phyloP scores from a whole-genome alignment of 1,139 yeast genomes.

The Candida tetrigidarum region DNA sequence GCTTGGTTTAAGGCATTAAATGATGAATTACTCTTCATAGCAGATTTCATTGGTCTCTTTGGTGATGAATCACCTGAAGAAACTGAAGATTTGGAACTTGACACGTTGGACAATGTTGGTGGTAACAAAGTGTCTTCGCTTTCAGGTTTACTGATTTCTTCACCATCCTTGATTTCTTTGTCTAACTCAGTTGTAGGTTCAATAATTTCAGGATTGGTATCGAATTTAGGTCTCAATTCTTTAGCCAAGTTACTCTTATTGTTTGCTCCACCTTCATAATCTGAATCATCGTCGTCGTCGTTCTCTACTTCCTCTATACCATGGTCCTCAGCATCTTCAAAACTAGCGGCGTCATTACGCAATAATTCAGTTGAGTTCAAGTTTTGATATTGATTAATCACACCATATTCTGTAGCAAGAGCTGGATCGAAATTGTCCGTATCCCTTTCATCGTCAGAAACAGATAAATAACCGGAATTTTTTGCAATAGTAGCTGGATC shows the following conservation, averaged over 20 bases:
- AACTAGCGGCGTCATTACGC: slow-evolving; percentile 13
- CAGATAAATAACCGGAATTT: slow-evolving; percentile 4
- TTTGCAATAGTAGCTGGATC: not conserved
- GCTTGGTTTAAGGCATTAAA: slow-evolving; percentile 22
- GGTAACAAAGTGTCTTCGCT: slow-evolving; percentile 21
- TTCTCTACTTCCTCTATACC: slow-evolving; percentile 14
- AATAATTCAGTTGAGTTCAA: slow-evolving; percentile 18
- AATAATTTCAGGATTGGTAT: slow-evolving; percentile 33
- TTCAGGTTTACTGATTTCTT: slow-evolving; percentile 9
- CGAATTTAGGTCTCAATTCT: slow-evolving; percentile 38
- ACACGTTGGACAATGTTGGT: slow-evolving; percentile 16
- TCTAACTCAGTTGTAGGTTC: slow-evolving; percentile 17
- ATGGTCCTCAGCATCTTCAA: slow-evolving; percentile 5
- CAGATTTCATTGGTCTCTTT: slow-evolving; percentile 61
- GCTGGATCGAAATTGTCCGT: slow-evolving; percentile 15
- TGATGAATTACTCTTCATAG: slow-evolving; percentile 56
- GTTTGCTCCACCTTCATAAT: not conserved
- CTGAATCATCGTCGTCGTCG: not conserved
- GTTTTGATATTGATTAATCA: slow-evolving; percentile 26
- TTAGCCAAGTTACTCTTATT: slow-evolving; percentile 22
- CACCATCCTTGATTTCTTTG: not conserved
- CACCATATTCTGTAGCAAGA: slow-evolving; percentile 23
- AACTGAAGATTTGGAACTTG: slow-evolving; percentile 36
- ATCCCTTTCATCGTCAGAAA: slow-evolving; percentile 12
- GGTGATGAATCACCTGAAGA: slow-evolving; percentile 33